Conservation (phyloP, 345 rosid species). For the Sisymbrium irio region DNA sequence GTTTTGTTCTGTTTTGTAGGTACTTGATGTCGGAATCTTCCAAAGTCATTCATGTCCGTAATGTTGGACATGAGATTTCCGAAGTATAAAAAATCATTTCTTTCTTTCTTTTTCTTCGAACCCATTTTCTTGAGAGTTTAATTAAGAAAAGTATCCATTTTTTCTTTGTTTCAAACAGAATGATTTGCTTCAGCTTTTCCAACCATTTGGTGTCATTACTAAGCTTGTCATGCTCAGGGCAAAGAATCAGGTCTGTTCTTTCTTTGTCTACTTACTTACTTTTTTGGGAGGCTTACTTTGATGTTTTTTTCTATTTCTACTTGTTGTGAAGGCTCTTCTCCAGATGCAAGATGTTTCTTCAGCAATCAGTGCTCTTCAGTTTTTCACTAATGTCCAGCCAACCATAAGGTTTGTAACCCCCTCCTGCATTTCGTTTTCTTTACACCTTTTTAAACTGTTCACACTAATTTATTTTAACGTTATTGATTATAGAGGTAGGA, state of each 20-base stretch:
- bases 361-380: slow-evolving; percentile 80
- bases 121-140: background rate
- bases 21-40: slow-evolving; percentile 80
- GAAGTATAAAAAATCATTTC: slow-evolving; percentile 54
- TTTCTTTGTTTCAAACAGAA: slow-evolving; percentile 50
- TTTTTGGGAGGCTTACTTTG: background rate
- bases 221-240: slow-evolving; percentile 99
- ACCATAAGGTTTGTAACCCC: slow-evolving; percentile 52
- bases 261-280: background rate
- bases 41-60: slow-evolving; percentile 96
- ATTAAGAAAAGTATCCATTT: background rate
- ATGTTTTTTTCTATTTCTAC: background rate
- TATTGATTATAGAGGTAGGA: slow-evolving; percentile 67
- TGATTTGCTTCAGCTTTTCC: slow-evolving; percentile 94
- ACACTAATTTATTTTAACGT: background rate
- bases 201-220: slow-evolving; percentile 95
- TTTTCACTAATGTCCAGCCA: slow-evolving; percentile 80
- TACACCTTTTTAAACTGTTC: background rate
- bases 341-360: slow-evolving; percentile 97
- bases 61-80: slow-evolving; percentile 94
- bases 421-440: background rate
- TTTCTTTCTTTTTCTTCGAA: background rate
- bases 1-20: slow-evolving; percentile 17
- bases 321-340: slow-evolving; percentile 68
- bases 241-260: slow-evolving; percentile 71